phyloP scores from a whole-genome alignment of 169 alveolate species.

The Plasmodium fragile region DNA sequence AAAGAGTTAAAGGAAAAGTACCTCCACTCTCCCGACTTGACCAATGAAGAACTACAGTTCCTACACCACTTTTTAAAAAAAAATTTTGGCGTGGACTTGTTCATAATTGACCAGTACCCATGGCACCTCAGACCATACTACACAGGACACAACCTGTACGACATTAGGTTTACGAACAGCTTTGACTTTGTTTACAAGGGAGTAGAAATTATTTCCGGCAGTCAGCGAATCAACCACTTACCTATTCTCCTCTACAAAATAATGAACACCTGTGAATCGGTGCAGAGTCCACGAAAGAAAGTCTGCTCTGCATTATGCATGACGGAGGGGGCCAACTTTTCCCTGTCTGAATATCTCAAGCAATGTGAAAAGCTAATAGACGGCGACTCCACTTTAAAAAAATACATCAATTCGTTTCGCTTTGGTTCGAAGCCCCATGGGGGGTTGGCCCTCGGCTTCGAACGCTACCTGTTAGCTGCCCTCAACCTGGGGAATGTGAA shows the following conservation, averaged over 20 bases:
- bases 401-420: constrained; percentile 40
- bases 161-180: constrained; percentile 48
- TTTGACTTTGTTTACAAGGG: constrained; percentile 58
- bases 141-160: constrained; percentile 35
- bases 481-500: constrained; percentile 22
- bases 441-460: constrained; percentile 65
- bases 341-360: neutral
- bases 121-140: constrained; percentile 41
- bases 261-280: neutral
- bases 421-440: constrained; percentile 57
- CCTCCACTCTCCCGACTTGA: constrained; percentile 21
- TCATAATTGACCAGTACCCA: constrained; percentile 53
- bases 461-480: constrained; percentile 20
- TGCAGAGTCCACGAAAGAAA: neutral
- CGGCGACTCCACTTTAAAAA: constrained; percentile 12
- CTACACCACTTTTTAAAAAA: constrained; percentile 23
- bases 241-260: constrained; percentile 17
- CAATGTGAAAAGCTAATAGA: constrained; percentile 5
- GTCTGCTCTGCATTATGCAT: neutral
- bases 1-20: constrained; percentile 20
- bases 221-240: constrained; percentile 50
- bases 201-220: constrained; percentile 51
- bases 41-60: constrained; percentile 36
- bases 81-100: constrained; percentile 23
- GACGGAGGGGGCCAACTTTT: neutral